phyloP scores from a whole-genome alignment of 805 yeast genomes.

The Debaryomyces hansenii region DNA sequence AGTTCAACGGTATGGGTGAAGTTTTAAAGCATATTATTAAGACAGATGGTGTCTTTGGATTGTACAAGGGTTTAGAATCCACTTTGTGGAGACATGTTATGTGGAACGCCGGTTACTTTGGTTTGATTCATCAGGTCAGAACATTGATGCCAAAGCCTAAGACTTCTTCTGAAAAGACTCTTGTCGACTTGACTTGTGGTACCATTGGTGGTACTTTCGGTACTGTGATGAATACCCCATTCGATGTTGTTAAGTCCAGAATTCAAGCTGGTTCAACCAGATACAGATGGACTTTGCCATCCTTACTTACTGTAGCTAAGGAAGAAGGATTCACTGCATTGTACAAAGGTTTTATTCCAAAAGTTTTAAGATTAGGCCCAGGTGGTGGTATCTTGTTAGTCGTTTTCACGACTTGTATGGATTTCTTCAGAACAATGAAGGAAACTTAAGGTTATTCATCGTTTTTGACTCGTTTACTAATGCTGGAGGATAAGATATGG shows the following conservation, averaged over 20 bases:
- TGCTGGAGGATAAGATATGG: too few relatives aligned
- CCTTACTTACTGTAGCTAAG: slow-evolving; percentile 66
- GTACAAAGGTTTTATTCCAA: slow-evolving; percentile 95
- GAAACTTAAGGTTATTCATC: slow-evolving; percentile 5
- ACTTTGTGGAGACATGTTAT: slow-evolving; percentile 94
- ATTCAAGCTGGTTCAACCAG: slow-evolving; percentile 89
- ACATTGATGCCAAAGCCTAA: slow-evolving; percentile 74
- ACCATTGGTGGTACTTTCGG: slow-evolving; percentile 96
- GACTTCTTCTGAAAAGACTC: slow-evolving; percentile 68
- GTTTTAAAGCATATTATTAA: slow-evolving; percentile 72
- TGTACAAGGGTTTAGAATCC: slow-evolving; percentile 94
- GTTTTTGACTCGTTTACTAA: neutral
- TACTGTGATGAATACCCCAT: slow-evolving; percentile 93
- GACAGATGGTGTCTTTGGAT: slow-evolving; percentile 75
- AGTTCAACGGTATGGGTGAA: slow-evolving; percentile 80
- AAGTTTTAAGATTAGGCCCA: slow-evolving; percentile 95
- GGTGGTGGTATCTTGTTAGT: slow-evolving; percentile 98
- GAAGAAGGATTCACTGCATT: slow-evolving; percentile 94
- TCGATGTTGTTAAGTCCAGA: slow-evolving; percentile 96
- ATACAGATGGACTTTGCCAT: slow-evolving; percentile 90
- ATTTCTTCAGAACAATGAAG: slow-evolving; percentile 73
- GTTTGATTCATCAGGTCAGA: slow-evolving; percentile 87
- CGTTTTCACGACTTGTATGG: slow-evolving; percentile 94
- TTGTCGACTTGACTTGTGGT: slow-evolving; percentile 89
- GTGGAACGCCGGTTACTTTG: slow-evolving; percentile 99